These are phyloP conservation scores for Dactylellina sp. DNA, from an alignment of 2,329 filamentous ascomycete genomes.

Conservation along the genomic window DNA sequence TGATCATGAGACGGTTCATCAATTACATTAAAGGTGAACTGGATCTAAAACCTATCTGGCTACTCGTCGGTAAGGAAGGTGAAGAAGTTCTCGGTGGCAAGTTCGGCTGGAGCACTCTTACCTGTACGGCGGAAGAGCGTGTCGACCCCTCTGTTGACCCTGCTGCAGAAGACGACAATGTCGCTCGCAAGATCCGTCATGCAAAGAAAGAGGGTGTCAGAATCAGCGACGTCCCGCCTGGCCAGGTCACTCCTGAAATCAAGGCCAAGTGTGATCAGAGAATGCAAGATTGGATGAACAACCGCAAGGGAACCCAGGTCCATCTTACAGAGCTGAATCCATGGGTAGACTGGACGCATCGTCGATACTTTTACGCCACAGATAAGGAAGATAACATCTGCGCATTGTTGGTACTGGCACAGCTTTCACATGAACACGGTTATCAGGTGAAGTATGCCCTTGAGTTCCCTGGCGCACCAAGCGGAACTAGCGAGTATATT, in stretches of 20 bases:
- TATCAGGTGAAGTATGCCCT: constrained; percentile 98
- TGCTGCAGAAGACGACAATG: constrained; percentile 73
- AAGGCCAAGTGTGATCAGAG: constrained; percentile 76
- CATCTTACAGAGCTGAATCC: constrained; percentile 90
- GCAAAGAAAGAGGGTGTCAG: constrained; percentile 86
- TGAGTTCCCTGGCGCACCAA: constrained; percentile 88
- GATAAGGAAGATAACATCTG: constrained; percentile 78
- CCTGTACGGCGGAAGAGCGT: constrained; percentile 88
- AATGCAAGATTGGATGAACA: constrained; percentile 81
- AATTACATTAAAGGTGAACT: constrained; percentile 78
- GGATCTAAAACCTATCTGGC: constrained; percentile 84
- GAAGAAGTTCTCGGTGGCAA: constrained; percentile 83
- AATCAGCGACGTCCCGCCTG: constrained; percentile 75
- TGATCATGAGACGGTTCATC: constrained; percentile 69
- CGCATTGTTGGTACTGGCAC: constrained; percentile 83
- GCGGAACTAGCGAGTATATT: constrained; percentile 85
- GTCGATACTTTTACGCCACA: constrained; percentile 85
- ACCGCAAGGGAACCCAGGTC: constrained; percentile 85
- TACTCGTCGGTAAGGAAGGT: constrained; percentile 81
- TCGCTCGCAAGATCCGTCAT: constrained; percentile 80
- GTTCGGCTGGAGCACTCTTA: constrained; percentile 88
- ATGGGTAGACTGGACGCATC: constrained; percentile 85
- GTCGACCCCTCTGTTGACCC: constrained; percentile 78
- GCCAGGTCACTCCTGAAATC: constrained; percentile 72
- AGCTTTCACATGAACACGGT: constrained; percentile 81